Evolutionary conservation across 202 grass and related monocot species (phyloP).

Genomic region (Setaria viridis): DNA sequence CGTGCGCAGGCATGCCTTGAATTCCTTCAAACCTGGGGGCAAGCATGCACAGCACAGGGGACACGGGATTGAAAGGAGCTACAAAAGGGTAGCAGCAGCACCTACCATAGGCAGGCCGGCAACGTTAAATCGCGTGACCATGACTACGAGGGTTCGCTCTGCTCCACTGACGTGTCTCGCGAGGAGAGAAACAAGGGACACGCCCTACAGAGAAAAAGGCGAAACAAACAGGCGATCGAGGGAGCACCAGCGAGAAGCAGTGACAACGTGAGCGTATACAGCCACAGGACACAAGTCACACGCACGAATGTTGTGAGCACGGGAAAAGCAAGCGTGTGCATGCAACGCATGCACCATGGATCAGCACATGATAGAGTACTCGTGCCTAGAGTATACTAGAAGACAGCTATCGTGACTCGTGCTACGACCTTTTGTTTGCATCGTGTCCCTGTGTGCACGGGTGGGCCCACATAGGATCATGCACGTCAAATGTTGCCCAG

Average conservation of each 20-base stretch:
- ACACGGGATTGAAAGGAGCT: conserved; percentile 49
- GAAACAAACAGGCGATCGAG: background rate
- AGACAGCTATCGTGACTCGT: no score
- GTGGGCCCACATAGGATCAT: background rate
- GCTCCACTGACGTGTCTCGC: background rate
- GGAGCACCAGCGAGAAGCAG: background rate
- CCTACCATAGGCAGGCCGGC: conserved; percentile 39
- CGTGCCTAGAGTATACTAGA: no score
- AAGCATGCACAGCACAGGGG: conserved; percentile 19
- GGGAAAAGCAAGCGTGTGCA: background rate
- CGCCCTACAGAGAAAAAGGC: no score
- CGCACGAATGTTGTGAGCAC: background rate
- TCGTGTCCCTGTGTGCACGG: background rate
- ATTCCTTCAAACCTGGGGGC: conserved; percentile 36
- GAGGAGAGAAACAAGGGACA: no score
- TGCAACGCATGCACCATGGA: background rate
- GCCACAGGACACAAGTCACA: background rate
- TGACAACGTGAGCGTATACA: background rate
- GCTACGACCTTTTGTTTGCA: background rate
- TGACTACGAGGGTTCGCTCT: conserved; percentile 42
- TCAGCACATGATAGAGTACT: background rate
- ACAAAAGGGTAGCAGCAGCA: conserved; percentile 35
- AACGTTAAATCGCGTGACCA: conserved; percentile 56
- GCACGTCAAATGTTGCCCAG: conserved; percentile 6
- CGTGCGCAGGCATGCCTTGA: conserved; percentile 8